Evolutionary conservation across 1,284 basidiomycete genomes (phyloP), one percentile per base, ranked within the genome.

Genomic region (Ceratobasidium sp.): DNA sequence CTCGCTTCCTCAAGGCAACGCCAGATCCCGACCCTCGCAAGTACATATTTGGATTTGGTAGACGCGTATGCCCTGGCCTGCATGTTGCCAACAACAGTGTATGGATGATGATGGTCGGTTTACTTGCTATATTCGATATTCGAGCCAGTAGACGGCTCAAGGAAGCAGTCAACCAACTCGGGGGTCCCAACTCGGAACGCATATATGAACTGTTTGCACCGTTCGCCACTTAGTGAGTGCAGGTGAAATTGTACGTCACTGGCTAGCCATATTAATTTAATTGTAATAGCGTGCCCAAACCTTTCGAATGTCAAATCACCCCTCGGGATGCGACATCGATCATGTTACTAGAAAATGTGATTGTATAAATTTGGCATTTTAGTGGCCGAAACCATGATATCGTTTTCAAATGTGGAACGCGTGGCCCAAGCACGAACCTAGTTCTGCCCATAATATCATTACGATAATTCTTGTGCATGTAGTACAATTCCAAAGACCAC

Each of bases 41-140:
- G 34, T 57, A 40, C 34, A 42, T 42, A 20, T 57, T 40, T 42
- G 55, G 55, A 4, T 57, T 57, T 25, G 55, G 55, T 3, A n/a
- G 34, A 17, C 54, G 70, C 15, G 58, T 69, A 29, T 71, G 70
- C 40, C 70, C 70, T 2, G 70, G 70, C 12, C 43, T 69, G n/a
- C 70, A 71, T 42, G 22, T 71, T 2, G 70, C 67, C 12, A 71
- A 68, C 45, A 71, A 71, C 49, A 57, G 35, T 13, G 43, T 34
- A 13, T 57, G 32, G 32, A 22, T 42, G 4, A 57, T 27, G 38
- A 40, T 34, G 38, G 35, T 38, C 4, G 55, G 34, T 12, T 5
- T 57, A 27, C 55, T 57, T 25, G 12, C 55, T 13, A 25, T 25
- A 15, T 57, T 57, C 12, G 55, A 57, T 1, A 42, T 57, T 12